Conservation (phyloP, 2,329 filamentous ascomycete species). For the Colletotrichum sp. region DNA sequence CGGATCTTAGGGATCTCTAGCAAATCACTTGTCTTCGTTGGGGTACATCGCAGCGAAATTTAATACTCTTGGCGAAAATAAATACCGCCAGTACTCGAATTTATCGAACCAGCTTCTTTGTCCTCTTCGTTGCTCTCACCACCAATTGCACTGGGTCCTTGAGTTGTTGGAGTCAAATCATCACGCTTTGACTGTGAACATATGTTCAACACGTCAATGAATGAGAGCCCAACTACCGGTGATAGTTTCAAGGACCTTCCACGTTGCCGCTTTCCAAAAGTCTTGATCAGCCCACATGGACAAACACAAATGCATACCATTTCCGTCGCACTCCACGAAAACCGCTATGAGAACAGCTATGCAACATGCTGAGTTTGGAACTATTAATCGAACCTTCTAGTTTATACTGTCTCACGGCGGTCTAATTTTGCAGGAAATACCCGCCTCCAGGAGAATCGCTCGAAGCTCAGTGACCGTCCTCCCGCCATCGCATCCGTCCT, state of each 20-base stretch:
- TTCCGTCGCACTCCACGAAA: accelerated
- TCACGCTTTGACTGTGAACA: not conserved
- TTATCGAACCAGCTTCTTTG: not conserved
- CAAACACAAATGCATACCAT: not conserved
- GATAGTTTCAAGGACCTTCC: not conserved
- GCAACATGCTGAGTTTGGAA: not conserved
- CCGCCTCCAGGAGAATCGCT: not conserved
- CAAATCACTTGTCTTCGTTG: not conserved
- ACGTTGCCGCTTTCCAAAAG: not conserved
- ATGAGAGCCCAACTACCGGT: not conserved
- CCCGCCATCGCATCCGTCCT: not conserved
- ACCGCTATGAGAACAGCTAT: not conserved
- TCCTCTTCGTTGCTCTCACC: not conserved
- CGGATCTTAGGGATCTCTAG: not conserved
- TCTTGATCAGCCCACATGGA: not conserved
- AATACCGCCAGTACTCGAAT: accelerated
- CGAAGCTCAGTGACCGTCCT: not conserved
- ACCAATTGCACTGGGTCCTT: not conserved
- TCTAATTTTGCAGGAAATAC: not conserved
- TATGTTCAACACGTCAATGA: not conserved
- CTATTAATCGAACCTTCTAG: accelerated
- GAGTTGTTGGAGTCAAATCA: not conserved
- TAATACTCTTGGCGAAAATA: accelerated
- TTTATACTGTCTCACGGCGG: accelerated
- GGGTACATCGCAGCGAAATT: accelerated